Percentiles rank a stretch among this genome's conserved stretches.
Conservation (phyloP, 2,329 filamentous ascomycete genomes). For the Penicillium carneum region DNA sequence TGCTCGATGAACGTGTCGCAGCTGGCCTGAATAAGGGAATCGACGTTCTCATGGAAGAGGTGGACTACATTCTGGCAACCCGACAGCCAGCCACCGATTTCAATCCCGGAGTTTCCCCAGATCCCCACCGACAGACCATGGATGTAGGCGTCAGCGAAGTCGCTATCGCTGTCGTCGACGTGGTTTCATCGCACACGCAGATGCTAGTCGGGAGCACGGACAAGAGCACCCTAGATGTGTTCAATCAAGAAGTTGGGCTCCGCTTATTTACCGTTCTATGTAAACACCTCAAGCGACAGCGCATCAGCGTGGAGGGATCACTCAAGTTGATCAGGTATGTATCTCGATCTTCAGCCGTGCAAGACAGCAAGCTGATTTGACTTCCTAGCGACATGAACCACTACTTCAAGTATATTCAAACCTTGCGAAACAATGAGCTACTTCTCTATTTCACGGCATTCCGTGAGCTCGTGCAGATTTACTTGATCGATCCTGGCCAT, state of each 20-base stretch:
- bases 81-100: slow-evolving; percentile 87
- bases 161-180: slow-evolving; percentile 79
- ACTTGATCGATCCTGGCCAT: slow-evolving; percentile 83
- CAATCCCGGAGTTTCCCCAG: slow-evolving; percentile 68
- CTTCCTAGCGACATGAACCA: slow-evolving; percentile 83
- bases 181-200: slow-evolving; percentile 85
- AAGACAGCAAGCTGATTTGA: slow-evolving; percentile 5
- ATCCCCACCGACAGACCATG: slow-evolving; percentile 45
- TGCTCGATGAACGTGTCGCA: slow-evolving; percentile 95
- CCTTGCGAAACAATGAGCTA: slow-evolving; percentile 81
- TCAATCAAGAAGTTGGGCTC: slow-evolving; percentile 95
- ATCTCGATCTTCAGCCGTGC: not conserved
- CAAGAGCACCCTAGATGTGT: slow-evolving; percentile 97
- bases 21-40: slow-evolving; percentile 97
- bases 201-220: slow-evolving; percentile 96
- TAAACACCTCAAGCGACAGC: slow-evolving; percentile 96
- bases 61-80: slow-evolving; percentile 91
- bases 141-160: slow-evolving; percentile 74
- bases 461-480: slow-evolving; percentile 92
- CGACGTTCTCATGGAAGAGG: slow-evolving; percentile 96
- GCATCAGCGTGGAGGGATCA: slow-evolving; percentile 86
- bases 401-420: slow-evolving; percentile 84
- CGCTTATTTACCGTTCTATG: slow-evolving; percentile 89
- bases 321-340: slow-evolving; percentile 80
- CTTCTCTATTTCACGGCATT: slow-evolving; percentile 90